phyloP scores from a whole-genome alignment of 805 yeast genomes.

The Kodamaea hsintzibuensis region DNA sequence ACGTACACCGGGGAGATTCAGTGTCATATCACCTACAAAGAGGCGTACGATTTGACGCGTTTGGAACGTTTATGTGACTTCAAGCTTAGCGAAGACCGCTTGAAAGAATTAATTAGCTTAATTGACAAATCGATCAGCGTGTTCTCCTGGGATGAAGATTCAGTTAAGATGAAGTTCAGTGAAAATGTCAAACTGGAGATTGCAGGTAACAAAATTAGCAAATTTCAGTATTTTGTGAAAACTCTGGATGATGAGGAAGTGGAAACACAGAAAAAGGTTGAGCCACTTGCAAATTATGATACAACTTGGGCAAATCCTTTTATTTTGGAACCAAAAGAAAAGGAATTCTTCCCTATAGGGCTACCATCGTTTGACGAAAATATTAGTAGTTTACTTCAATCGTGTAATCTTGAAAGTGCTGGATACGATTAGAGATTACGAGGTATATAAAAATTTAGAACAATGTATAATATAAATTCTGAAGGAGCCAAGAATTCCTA shows the following conservation, averaged over 20 bases:
- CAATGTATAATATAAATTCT: neutral
- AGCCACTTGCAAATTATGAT: neutral
- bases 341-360: constrained; percentile 4
- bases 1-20: constrained; percentile 11
- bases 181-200: neutral
- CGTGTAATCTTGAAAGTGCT: neutral
- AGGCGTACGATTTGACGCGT: constrained; percentile 10
- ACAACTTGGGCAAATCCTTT: constrained; percentile 9
- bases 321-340: constrained; percentile 1
- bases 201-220: constrained; percentile 1
- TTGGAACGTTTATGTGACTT: constrained; percentile 11
- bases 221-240: neutral
- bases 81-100: neutral
- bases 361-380: constrained; percentile 10
- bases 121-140: neutral
- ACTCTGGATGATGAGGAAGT: neutral
- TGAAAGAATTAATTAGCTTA: neutral
- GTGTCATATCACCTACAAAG: constrained; percentile 9
- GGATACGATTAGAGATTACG: neutral
- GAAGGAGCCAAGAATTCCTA: neutral
- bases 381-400: constrained; percentile 4
- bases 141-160: neutral
- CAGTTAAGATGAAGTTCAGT: neutral
- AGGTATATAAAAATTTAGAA: neutral
- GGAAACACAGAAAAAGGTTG: neutral